Evolutionary conservation across 2,329 filamentous ascomycete genomes (phyloP), one percentile per base, ranked within the genome.

Genomic region (Xylaria sp.): DNA sequence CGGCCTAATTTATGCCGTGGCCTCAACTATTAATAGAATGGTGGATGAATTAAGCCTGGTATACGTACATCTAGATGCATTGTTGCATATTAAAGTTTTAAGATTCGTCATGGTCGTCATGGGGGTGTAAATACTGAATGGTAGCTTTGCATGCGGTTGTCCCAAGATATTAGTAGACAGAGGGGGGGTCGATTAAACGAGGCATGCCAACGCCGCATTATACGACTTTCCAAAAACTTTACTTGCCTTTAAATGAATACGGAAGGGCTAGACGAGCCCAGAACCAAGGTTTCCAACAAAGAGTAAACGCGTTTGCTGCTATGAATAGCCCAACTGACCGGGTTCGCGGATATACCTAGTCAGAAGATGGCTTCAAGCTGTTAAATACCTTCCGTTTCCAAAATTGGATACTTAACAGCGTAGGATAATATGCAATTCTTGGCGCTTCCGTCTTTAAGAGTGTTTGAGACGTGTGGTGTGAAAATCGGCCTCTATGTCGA

Each of bases 261-360:
- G 12, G 29, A 54, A 55, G 40, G 63, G 58, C 58, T 51, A 48
- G 63, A 63, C 5, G 55, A 57, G 63, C 60, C 67, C 40, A 66
- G 53, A 63, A 42, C 51, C 42, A 25, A 35, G 10, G 18, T 25
- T 16, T 5, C 35, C 5, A 6, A 44, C 21, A 50, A 21, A 13
- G 12, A 29, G 27, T 23, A 40, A 18, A 35, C 60, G 37, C 48
- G 59, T 27, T 37, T 66, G 60, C 50, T 69, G 51, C 63, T 66
- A 66, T 69, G 58, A 69, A 69, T 66, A 66, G 59, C 48, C 9
- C 9, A 63, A 42, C 48, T 9, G 60, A 55, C 66, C 29, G 66
- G n/a, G 35, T 13, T 32, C 32, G 18, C 12, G 29, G 48, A 51
- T 63, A 66, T 66, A 69, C 54, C 63, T 66, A 69, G 59, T 60